Percentiles rank a stretch among this genome's conserved stretches.
These are phyloP conservation scores for Myxozyma neglecta DNA, from an alignment of 805 yeast species.

Conservation along the genomic window DNA sequence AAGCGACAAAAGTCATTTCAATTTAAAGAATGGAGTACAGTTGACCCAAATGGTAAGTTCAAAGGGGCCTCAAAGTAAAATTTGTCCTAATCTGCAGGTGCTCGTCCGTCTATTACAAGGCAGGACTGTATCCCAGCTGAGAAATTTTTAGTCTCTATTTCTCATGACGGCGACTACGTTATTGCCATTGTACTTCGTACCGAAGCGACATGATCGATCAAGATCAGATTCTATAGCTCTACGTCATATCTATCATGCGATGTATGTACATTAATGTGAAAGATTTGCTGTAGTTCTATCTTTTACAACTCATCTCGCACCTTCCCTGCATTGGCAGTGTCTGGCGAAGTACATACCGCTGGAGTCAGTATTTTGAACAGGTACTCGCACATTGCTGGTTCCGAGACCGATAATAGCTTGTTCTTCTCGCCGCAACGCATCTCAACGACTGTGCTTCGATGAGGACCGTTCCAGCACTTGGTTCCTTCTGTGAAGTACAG, in stretches of 20 bases:
- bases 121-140: neutral
- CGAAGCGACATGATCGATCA: neutral
- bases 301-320: constrained; percentile 30
- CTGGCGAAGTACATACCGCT: constrained; percentile 35
- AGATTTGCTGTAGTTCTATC: neutral
- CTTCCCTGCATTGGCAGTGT: constrained; percentile 6
- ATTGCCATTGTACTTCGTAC: constrained; percentile 20
- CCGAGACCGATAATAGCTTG: constrained; percentile 65
- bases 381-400: constrained; percentile 88
- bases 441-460: constrained; percentile 63
- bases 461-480: constrained; percentile 93
- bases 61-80: neutral
- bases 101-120: neutral
- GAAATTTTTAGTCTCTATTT: constrained; percentile 19
- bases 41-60: constrained; percentile 2
- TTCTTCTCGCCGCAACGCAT: constrained; percentile 65
- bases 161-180: constrained; percentile 31
- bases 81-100: neutral
- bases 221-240: neutral
- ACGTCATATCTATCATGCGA: neutral
- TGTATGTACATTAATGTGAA: neutral
- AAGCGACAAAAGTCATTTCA: constrained; percentile 17
- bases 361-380: constrained; percentile 45
- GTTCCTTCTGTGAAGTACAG: constrained; percentile 61
- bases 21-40: constrained; percentile 29